Conservation (phyloP, 495 filamentous ascomycete species). For the Aspergillus biplanus region DNA sequence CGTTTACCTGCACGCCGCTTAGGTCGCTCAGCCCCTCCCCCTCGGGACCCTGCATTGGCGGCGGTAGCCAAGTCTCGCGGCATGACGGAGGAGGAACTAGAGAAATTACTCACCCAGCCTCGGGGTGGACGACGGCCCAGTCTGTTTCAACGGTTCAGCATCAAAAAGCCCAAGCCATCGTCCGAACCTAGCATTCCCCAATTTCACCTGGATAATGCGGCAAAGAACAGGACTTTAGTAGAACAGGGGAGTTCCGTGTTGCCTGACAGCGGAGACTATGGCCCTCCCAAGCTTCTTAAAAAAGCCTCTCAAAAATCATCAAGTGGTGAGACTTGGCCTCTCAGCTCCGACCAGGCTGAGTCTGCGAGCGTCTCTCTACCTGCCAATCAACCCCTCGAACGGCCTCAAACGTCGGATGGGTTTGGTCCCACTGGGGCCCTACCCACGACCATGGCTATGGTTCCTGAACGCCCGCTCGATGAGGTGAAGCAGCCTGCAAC, state of each 20-base stretch:
- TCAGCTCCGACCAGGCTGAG: conserved; percentile 21
- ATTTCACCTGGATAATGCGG: conserved; percentile 27
- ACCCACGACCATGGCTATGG: neutral
- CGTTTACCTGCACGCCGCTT: conserved; percentile 16
- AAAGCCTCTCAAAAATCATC: conserved; percentile 30
- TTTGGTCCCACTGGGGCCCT: conserved; percentile 14
- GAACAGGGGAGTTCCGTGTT: conserved; percentile 24
- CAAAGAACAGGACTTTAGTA: conserved; percentile 38
- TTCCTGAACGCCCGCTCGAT: conserved; percentile 5
- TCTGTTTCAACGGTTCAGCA: conserved; percentile 46
- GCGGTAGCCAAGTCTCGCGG: conserved; percentile 47
- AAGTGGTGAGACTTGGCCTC: conserved; percentile 37
- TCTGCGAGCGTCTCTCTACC: conserved; percentile 19
- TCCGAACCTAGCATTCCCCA: conserved; percentile 37
- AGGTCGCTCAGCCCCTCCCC: conserved; percentile 12
- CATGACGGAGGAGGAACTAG: conserved; percentile 45
- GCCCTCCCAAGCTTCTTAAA: conserved; percentile 36
- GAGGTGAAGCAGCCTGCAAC: neutral
- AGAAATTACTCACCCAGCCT: conserved; percentile 42
- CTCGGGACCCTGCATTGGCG: conserved; percentile 39
- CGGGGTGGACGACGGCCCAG: conserved; percentile 41
- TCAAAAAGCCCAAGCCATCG: conserved; percentile 41
- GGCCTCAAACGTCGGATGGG: conserved; percentile 23
- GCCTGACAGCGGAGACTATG: conserved; percentile 22
- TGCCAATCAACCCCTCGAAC: conserved; percentile 12